Base-by-base conservation (phyloP, 1,284 basidiomycete species). In the Prillingera fragicola region DNA sequence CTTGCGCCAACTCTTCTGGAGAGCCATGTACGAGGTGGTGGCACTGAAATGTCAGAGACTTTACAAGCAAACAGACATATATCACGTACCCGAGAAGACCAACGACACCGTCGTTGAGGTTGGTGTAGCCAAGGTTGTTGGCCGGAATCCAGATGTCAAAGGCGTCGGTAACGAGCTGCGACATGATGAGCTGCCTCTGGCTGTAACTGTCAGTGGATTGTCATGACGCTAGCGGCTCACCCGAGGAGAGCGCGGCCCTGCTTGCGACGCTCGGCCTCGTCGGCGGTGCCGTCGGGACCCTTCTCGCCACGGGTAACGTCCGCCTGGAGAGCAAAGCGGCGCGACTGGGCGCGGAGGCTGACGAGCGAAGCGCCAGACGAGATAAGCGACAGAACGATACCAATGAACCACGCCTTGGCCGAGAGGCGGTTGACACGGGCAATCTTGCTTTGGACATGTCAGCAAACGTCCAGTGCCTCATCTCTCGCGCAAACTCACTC, bases 331-430 rank as follows among this genome's bases (percentile, higher is more conserved):
- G 65, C 63, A 43, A 66, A 63, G 26, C 69, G 52, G 35, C 65
- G 48, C 14, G 60, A 59, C 43, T 73, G 69, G 9, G 63, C 62
- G 28, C 69, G 63, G 8, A 73, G 61, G 46, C 66, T 67, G 50
- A 69, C 57, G 32, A 72, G 57, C 9, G 67, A 65, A 1, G 71
- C 57, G 3, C 53, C 38, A 14, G 61, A 85, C 62, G 31, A 83
- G 65, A 78, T 70, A 33, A 91, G 76, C 60, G 84, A 88, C 60
- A 87, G 80, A 24, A 83, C 52, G 54, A 96, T 89, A 3, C 92
- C 95, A 9, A 82, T 77, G 33, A 96, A 75, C 94, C 94, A 99
- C 72, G 91, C 86, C 41, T 85, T 80, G 65, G 85, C 85, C 5
- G 90, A 83, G 27, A 80, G 77, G 67, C 82, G 85, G 52, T 79